These are phyloP conservation scores for Hypholoma sublateritium DNA, from an alignment of 768 basidiomycete species.

Conservation along the genomic window DNA sequence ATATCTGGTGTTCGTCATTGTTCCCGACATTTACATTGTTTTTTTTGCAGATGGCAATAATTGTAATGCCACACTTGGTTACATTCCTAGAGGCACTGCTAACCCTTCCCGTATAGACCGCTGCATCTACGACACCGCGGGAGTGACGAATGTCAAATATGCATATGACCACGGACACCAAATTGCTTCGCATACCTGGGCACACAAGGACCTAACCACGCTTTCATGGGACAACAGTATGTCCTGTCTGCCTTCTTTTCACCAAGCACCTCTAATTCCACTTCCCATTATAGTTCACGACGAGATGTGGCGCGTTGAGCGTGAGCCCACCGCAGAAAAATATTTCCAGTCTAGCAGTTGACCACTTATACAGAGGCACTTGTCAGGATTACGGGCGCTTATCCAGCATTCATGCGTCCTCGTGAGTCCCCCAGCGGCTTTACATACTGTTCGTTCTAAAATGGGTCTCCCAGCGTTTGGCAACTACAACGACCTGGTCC, in stretches of 20 bases:
- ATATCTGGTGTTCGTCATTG: not conserved
- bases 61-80: conserved; percentile 20
- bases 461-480: conserved; percentile 34
- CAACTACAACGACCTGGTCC: conserved; percentile 37
- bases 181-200: conserved; percentile 47
- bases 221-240: conserved; percentile 32
- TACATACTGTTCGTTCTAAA: not conserved
- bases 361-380: conserved; percentile 27
- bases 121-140: conserved; percentile 35
- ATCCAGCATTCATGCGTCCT: conserved; percentile 41
- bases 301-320: conserved; percentile 36
- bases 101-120: conserved; percentile 15
- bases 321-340: conserved; percentile 16
- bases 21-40: not conserved
- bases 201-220: conserved; percentile 31
- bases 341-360: not conserved
- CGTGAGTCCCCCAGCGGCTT: conserved; percentile 21
- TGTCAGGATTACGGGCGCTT: conserved; percentile 31
- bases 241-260: not conserved
- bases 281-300: conserved; percentile 24
- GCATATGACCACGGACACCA: conserved; percentile 40
- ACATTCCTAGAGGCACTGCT: not conserved
- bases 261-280: not conserved
- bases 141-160: conserved; percentile 30
- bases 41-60: conserved; percentile 33